A percentile compares a stretch with the other conserved stretches of the same genome.
These are phyloP conservation scores for Saccharum spontaneum DNA, from an alignment of 176 grass and related monocot genomes.

Conservation along the genomic window DNA sequence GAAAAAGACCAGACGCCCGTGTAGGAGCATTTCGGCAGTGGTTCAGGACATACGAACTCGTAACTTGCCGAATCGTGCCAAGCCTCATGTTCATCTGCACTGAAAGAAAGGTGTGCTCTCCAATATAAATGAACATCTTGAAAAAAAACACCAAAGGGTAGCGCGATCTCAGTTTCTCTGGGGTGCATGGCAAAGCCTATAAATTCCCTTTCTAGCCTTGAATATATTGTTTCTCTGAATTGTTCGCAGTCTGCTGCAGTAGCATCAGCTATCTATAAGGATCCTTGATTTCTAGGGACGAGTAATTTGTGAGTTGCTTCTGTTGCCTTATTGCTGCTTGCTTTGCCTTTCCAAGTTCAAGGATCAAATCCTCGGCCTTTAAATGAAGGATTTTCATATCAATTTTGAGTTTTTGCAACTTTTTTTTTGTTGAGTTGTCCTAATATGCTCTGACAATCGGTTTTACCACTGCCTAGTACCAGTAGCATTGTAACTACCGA, in stretches of 20 bases:
- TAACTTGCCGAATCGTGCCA: background rate
- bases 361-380: background rate
- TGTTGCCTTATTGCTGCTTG: background rate
- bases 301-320: background rate
- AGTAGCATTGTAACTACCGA: too few relatives aligned
- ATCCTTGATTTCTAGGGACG: background rate
- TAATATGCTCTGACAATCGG: background rate
- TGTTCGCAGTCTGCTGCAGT: background rate
- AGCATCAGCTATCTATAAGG: background rate
- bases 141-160: background rate
- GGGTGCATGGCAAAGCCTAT: background rate
- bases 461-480: background rate
- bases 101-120: background rate
- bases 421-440: background rate
- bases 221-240: background rate
- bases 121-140: background rate
- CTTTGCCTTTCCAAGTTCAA: background rate
- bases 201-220: background rate
- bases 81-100: constrained; percentile 9
- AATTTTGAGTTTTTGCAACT: background rate
- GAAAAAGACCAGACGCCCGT: too few relatives aligned
- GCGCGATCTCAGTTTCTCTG: background rate
- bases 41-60: background rate
- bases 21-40: too few relatives aligned
- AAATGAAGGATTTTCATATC: background rate